Conservation (phyloP, 106 monocot genomes). For the Allium sativum region DNA sequence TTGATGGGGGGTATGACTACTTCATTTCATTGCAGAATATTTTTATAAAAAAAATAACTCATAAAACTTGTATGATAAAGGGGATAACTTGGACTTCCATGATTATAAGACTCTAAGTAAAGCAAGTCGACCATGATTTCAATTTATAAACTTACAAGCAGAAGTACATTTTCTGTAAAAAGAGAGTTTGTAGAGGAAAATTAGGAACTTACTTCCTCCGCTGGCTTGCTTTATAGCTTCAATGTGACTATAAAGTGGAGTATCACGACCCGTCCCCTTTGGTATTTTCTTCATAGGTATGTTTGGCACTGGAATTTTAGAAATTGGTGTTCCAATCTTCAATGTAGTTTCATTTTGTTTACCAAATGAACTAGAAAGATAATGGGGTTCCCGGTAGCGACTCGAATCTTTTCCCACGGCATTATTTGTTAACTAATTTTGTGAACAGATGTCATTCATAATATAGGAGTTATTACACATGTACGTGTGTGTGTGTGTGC, state of each 20-base stretch:
- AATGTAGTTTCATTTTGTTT: conserved; percentile 15
- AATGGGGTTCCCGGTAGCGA: conserved; percentile 41
- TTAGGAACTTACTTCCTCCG: neutral
- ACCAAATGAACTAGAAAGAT: conserved; percentile 46
- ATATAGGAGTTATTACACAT: too few relatives aligned
- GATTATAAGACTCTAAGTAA: neutral
- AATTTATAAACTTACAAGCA: too few relatives aligned
- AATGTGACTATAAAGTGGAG: neutral
- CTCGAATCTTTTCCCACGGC: conserved; percentile 29
- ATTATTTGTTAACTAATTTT: conserved; percentile 43
- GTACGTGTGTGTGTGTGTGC: too few relatives aligned
- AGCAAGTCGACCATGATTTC: neutral
- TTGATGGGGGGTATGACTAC: too few relatives aligned
- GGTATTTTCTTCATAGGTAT: conserved; percentile 16
- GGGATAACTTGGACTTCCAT: neutral
- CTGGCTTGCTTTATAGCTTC: conserved; percentile 8
- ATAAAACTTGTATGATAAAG: neutral
- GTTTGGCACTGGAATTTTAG: conserved; percentile 16
- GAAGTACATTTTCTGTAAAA: too few relatives aligned
- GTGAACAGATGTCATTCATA: too few relatives aligned
- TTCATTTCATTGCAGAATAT: too few relatives aligned
- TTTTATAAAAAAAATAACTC: neutral
- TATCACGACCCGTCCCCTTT: neutral
- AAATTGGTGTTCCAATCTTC: conserved; percentile 26
- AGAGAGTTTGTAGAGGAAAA: too few relatives aligned